Conservation (phyloP, 257 asterid species). For the Fraxinus americana region DNA sequence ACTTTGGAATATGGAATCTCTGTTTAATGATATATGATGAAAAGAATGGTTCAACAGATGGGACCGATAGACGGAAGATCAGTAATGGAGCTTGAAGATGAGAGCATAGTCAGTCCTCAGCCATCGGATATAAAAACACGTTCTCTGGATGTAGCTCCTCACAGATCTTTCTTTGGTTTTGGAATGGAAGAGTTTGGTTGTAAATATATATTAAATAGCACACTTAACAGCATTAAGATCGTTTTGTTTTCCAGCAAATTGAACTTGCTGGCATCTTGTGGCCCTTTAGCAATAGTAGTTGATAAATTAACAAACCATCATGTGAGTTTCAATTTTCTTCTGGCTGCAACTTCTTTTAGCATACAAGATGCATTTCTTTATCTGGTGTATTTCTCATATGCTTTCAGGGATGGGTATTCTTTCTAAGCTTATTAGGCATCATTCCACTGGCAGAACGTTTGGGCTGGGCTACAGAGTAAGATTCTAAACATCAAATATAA, state of each 20-base stretch:
- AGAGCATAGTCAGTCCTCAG: constrained; percentile 45
- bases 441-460: constrained; percentile 80
- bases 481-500: constrained; percentile 29
- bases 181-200: constrained; percentile 37
- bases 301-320: constrained; percentile 52
- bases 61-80: constrained; percentile 60
- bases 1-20: background rate
- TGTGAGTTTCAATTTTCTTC: constrained; percentile 42
- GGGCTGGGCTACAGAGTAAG: constrained; percentile 91
- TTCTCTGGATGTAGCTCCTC: constrained; percentile 44
- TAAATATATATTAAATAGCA: constrained; percentile 30
- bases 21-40: constrained; percentile 25
- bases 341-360: background rate
- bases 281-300: constrained; percentile 64
- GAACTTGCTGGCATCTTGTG: constrained; percentile 60
- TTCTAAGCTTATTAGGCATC: constrained; percentile 70
- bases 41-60: constrained; percentile 49
- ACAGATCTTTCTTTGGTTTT: constrained; percentile 32
- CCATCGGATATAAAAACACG: constrained; percentile 37
- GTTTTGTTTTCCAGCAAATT: constrained; percentile 66
- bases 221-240: constrained; percentile 44
- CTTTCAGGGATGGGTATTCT: constrained; percentile 77
- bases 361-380: constrained; percentile 12
- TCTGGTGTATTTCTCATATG: constrained; percentile 14
- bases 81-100: constrained; percentile 51